Conservation (phyloP, 75 land plant species). For the Ceratopteris richardii region DNA sequence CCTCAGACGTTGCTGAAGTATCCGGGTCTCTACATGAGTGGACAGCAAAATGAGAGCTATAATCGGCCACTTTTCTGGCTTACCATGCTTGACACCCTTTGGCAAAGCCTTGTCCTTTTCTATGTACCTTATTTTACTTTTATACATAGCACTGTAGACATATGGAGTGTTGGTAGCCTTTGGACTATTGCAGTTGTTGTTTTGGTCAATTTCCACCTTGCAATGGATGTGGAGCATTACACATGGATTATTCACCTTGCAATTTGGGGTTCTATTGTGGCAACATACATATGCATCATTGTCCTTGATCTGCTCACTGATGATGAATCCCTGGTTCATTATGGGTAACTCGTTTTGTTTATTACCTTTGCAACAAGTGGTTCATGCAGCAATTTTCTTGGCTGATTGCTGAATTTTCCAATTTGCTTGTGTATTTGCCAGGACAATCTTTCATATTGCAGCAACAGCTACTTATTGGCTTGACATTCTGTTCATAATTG, state of each 20-base stretch:
- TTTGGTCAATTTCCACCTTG: constrained; percentile 68
- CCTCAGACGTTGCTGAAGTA: constrained; percentile 41
- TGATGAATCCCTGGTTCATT: constrained; percentile 32
- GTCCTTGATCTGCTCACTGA: constrained; percentile 47
- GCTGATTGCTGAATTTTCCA: background rate
- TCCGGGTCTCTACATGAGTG: constrained; percentile 60
- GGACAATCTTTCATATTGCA: constrained; percentile 57
- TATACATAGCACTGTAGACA: constrained; percentile 45
- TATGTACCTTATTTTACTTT: constrained; percentile 51
- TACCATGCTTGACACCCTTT: constrained; percentile 73
- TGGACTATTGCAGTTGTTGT: constrained; percentile 81
- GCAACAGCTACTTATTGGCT: constrained; percentile 58
- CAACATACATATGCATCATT: constrained; percentile 50
- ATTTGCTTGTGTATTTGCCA: constrained; percentile 16
- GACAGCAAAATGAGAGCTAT: constrained; percentile 66
- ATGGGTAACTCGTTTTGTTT: constrained; percentile 31
- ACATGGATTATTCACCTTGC: constrained; percentile 54
- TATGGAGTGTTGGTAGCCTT: constrained; percentile 72
- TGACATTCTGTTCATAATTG: constrained; percentile 41
- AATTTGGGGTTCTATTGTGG: constrained; percentile 66
- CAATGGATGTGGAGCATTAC: constrained; percentile 71
- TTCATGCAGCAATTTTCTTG: background rate
- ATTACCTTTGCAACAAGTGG: background rate
- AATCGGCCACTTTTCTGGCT: constrained; percentile 65
- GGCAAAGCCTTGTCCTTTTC: constrained; percentile 87